Percentiles rank a stretch among this genome's conserved stretches.
Conservation (phyloP, 176 grass and related monocot species). For the barley (Hordeum vulgare) region MorexV3_pseudomolecules_assembly NC_058519.1:91576653-91577152, state of each 20-base stretch:
- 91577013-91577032: slow-evolving; percentile 72
- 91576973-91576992: slow-evolving; percentile 56
- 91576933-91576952: slow-evolving; percentile 65
- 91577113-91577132: slow-evolving; percentile 81
- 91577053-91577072: slow-evolving; percentile 70
- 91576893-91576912: slow-evolving; percentile 48
- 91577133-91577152: slow-evolving; percentile 60
- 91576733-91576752: slow-evolving; percentile 70
- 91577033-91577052: slow-evolving; percentile 82
- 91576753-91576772: slow-evolving; percentile 55
- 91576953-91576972: slow-evolving; percentile 62
- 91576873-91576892: slow-evolving; percentile 65
- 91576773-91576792: slow-evolving; percentile 57
- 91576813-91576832: slow-evolving; percentile 85
- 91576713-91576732: slow-evolving; percentile 84
- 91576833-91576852: slow-evolving; percentile 56
- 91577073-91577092: slow-evolving; percentile 47
- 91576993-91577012: slow-evolving; percentile 55
- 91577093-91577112: slow-evolving; percentile 59
- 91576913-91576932: slow-evolving; percentile 84
- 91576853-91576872: slow-evolving; percentile 68
- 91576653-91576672: slow-evolving; percentile 65
- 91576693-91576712: slow-evolving; percentile 77
- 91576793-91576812: slow-evolving; percentile 83
- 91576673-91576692: slow-evolving; percentile 63